Conservation (phyloP, 768 basidiomycete genomes). For the Tylopilus vinaceipallidus region DNA sequence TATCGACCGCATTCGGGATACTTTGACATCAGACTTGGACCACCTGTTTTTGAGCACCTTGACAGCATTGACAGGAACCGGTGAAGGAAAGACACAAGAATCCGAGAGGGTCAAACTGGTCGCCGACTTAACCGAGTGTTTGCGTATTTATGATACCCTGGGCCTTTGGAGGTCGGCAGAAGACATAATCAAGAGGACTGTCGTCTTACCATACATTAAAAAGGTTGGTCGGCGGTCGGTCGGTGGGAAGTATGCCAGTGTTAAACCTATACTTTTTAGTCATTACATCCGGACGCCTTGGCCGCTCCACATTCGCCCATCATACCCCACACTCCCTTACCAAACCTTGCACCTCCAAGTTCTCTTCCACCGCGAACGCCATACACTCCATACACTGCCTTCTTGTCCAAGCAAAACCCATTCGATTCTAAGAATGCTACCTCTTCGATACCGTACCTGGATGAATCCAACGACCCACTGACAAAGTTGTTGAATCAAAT, state of each 20-base stretch:
- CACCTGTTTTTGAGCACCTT: conserved; percentile 72
- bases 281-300: conserved; percentile 70
- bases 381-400: conserved; percentile 50
- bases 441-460: conserved; percentile 52
- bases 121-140: conserved; percentile 72
- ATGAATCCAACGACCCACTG: conserved; percentile 65
- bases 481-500: conserved; percentile 79
- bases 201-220: conserved; percentile 74
- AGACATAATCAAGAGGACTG: conserved; percentile 70
- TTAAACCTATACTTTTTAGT: conserved; percentile 41
- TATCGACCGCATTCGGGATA: conserved; percentile 79
- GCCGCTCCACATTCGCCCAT: conserved; percentile 70
- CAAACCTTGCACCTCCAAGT: conserved; percentile 15
- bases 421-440: conserved; percentile 32
- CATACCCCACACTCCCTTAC: conserved; percentile 72
- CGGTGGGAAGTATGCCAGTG: not conserved
- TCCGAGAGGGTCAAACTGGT: conserved; percentile 61
- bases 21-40: conserved; percentile 84
- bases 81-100: conserved; percentile 51
- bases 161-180: conserved; percentile 87
- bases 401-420: conserved; percentile 40
- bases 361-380: conserved; percentile 53
- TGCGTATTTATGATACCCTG: conserved; percentile 76
- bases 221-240: conserved; percentile 57
- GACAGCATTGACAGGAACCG: conserved; percentile 45